phyloP scores from a whole-genome alignment of 2,329 filamentous ascomycete species.

The Aspergillus aculeatinus region DNA sequence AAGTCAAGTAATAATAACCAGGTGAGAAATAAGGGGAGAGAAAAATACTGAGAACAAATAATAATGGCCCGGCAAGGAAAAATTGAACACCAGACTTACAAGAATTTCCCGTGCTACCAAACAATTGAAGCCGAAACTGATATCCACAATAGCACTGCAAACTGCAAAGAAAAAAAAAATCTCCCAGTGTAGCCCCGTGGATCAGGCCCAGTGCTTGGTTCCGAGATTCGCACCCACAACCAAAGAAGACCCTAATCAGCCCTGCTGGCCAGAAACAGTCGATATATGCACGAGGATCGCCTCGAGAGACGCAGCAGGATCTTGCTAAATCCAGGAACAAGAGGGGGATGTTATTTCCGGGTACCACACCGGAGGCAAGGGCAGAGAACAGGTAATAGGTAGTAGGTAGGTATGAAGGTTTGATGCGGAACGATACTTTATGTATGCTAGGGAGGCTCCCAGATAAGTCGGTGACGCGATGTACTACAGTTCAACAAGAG shows the following conservation, averaged over 20 bases:
- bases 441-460: not conserved
- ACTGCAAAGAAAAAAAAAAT: constrained; percentile 6
- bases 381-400: not conserved
- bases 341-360: not conserved
- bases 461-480: not conserved
- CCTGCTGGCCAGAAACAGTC: constrained; percentile 6
- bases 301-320: not conserved
- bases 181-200: constrained; percentile 9
- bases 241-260: constrained; percentile 8
- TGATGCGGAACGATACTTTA: not conserved
- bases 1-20: not conserved
- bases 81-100: not conserved
- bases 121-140: not conserved
- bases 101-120: not conserved
- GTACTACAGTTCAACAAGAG: not conserved
- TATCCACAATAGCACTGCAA: constrained; percentile 1
- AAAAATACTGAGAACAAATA: not conserved
- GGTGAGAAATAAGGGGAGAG: not conserved
- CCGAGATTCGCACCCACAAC: constrained; percentile 21
- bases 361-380: not conserved
- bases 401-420: too few species aligned
- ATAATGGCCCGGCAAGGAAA: not conserved
- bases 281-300: not conserved
- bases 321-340: not conserved
- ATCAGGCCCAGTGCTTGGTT: constrained; percentile 19